Evolutionary conservation across 306 rosid genomes (phyloP), one percentile per base, ranked within the genome.

Genomic region (Pterocarpus santalinus): DNA sequence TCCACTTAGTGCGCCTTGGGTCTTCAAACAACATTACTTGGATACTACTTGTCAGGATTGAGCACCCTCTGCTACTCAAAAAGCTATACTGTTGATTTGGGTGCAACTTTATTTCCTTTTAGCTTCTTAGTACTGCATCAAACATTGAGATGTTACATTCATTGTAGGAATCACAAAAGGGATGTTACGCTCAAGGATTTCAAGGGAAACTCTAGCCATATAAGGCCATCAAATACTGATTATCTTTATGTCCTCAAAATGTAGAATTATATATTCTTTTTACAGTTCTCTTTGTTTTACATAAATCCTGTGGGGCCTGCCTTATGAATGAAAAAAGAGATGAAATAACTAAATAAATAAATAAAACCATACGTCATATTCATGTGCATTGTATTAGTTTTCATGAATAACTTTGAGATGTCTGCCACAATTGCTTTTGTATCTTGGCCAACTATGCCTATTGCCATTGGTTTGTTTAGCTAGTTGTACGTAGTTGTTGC

Each of bases 331-430:
- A 22, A 22, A 17, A 16, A 9, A 43, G 17, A 34, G 8, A 13
- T 3, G 41, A 4, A 65, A 36, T 1, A 65, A 22, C 28, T 22
- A 22, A 6, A 35, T 12, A 35, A 63, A 13, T 14, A 4, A 34
- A 7, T 33, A 49, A 51, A 47, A 14, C 14, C 34, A 41, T 4
- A 15, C 3, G 33, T 38, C 52, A 36, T 14, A 53, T 35, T 53
- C 76, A 52, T 72, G 5, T 71, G 51, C 62, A 49, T 36, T 52
- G 47, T 49, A 34, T 71, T 52, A 71, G 63, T 15, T 47, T 47
- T 51, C 47, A 6, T 43, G 9, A 47, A 47, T 46, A 46, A 10
- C 12, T 68, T 10, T 16, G 17, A 22, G 28, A 44, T 69, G 28
- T 69, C 43, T 46, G 28, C 49, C 38, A 56, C 22, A 22, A 22